Evolutionary conservation across 257 asterid species (phyloP), one percentile per base, ranked within the genome.

Genomic region (Cruciata laevipes): DNA sequence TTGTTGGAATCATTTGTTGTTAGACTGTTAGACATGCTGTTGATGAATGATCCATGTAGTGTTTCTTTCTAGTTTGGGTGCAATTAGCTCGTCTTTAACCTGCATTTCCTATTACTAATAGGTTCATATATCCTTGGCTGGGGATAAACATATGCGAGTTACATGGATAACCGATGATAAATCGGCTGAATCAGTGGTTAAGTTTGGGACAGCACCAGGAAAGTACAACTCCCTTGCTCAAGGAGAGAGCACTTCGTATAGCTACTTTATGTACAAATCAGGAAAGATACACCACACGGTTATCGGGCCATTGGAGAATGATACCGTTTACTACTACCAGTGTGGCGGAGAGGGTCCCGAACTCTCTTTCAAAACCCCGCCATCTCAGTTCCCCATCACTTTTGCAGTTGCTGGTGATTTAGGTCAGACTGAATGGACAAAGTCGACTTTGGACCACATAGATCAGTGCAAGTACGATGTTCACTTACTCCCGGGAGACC

Each of bases 71-170:
- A 2, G 18, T 56, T 71, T 68, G 59, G 59, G 25, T 18, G 56
- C 32, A 47, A 33, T 57, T 17, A 4, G 9, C 20, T 31, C 2
- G 11, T 33, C 33, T 20, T n/a, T 16, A n/a, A 42, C 37, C 37
- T n/a, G 27, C 17, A 44, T 47, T 31, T 31, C n/a, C 32, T 37
- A 37, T 37, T 21, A 17, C 2, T 47, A 16, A 73, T 76, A 93
- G 98, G 98, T 93, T 65, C 99, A 94, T 83, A 83, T 85, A 77
- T 90, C 99, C 70, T 83, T 94, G 73, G 99, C 97, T 23, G 96
- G 97, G 51, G 84, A 71, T 56, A 82, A 83, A 23, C 90, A 84
- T 73, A 84, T 90, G 84, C 81, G 96, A 16, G 72, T 90, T 31
- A 65, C 96, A 12, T 88, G 98, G 96, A 73, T 87, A 59, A 90